A percentile compares a stretch with the other conserved stretches of the same genome.
These are phyloP conservation scores for Aquilaria agallochum DNA, from an alignment of 441 rosid genomes.

Conservation along the genomic window DNA sequence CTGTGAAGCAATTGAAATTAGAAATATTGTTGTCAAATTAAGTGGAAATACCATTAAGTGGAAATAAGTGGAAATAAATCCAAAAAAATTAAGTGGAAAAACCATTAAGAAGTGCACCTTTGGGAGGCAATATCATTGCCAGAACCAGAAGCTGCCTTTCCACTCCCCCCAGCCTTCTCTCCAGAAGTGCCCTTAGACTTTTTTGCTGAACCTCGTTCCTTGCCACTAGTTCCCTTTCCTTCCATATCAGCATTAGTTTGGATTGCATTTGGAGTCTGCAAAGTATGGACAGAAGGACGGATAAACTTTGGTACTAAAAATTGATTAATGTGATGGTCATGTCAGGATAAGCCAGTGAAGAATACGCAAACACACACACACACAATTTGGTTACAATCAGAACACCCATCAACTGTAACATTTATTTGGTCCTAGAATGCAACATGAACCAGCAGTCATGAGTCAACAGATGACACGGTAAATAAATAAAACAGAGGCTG, in stretches of 20 bases:
- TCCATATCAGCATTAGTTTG: constrained; percentile 45
- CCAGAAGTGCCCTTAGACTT: constrained; percentile 57
- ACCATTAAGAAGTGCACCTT: constrained; percentile 42
- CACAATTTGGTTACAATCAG: neutral
- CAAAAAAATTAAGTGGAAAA: neutral
- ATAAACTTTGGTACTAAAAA: too few species aligned
- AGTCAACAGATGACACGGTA: too few species aligned
- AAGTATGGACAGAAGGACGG: neutral
- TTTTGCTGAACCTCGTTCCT: constrained; percentile 58
- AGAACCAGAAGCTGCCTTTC: constrained; percentile 72
- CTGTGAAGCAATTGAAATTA: constrained; percentile 35
- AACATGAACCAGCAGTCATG: too few species aligned
- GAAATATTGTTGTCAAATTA: neutral
- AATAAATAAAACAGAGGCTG: too few species aligned
- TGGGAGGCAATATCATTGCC: constrained; percentile 91
- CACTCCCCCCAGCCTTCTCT: constrained; percentile 55
- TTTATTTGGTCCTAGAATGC: too few species aligned
- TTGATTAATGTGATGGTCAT: too few species aligned
- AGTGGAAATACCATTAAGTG: neutral
- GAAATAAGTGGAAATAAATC: neutral
- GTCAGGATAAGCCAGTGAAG: neutral
- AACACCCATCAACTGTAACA: too few species aligned
- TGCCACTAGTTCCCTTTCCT: constrained; percentile 44
- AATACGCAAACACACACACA: neutral
- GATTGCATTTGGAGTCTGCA: constrained; percentile 51